Evolutionary conservation across 2,329 filamentous ascomycete species (phyloP).

Genomic region (Calonectria pseudoreteaudii): DNA sequence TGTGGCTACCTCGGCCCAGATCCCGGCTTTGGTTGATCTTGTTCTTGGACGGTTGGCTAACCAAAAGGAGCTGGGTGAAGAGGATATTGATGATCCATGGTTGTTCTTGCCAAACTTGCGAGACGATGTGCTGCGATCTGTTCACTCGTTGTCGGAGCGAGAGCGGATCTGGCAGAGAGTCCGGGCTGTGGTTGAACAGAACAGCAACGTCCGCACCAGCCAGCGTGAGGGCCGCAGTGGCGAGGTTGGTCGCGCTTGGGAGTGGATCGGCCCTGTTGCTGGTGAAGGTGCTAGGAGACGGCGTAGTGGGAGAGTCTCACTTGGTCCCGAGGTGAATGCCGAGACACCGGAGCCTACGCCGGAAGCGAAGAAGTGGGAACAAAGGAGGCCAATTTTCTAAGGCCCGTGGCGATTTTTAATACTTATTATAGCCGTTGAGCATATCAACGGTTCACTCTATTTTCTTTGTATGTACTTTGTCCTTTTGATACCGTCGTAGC

Average conservation of each 20-base stretch:
- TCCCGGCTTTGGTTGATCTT: slow-evolving; percentile 87
- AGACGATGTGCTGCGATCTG: slow-evolving; percentile 87
- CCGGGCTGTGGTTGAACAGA: slow-evolving; percentile 86
- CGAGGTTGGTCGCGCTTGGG: slow-evolving; percentile 75
- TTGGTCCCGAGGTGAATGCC: slow-evolving; percentile 52
- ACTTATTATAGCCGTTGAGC: slow-evolving; percentile 16
- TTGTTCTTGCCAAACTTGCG: slow-evolving; percentile 89
- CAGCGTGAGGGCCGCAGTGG: slow-evolving; percentile 76
- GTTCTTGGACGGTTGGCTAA: slow-evolving; percentile 85
- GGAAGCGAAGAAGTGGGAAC: slow-evolving; percentile 55
- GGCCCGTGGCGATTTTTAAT: slow-evolving; percentile 16
- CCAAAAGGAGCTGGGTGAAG: slow-evolving; percentile 84
- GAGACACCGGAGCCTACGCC: slow-evolving; percentile 47
- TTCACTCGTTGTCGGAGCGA: slow-evolving; percentile 81
- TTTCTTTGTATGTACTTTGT: slow-evolving; percentile 31
- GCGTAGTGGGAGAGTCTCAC: slow-evolving; percentile 65
- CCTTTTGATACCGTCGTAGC: slow-evolving; percentile 13
- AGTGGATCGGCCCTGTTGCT: slow-evolving; percentile 73
- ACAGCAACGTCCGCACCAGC: slow-evolving; percentile 86
- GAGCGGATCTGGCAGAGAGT: slow-evolving; percentile 89
- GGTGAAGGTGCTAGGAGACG: slow-evolving; percentile 59
- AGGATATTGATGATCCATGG: slow-evolving; percentile 77
- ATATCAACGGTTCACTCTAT: slow-evolving; percentile 18
- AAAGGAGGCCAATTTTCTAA: slow-evolving; percentile 57
- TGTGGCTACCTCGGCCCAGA: slow-evolving; percentile 74